These are phyloP conservation scores for Komagataella mondaviorum DNA, from an alignment of 805 yeast genomes.

Conservation along the genomic window DNA sequence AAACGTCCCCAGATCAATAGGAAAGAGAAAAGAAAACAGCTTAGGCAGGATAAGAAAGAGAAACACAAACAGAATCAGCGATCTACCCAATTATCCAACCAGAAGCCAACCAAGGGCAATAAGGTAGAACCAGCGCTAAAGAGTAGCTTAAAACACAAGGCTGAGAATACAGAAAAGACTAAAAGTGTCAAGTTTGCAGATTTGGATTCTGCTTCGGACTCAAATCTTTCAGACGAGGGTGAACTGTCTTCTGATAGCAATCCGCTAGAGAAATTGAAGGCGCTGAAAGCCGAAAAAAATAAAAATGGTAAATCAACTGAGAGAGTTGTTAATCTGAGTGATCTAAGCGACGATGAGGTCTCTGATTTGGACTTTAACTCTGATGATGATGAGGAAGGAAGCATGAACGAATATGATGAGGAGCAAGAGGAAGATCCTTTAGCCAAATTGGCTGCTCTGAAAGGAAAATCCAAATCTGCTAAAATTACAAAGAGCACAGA, in stretches of 20 bases:
- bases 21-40: constrained; percentile 24
- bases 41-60: constrained; percentile 20
- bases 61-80: constrained; percentile 6
- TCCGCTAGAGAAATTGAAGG: constrained; percentile 11
- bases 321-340: constrained; percentile 15
- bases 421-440: constrained; percentile 28
- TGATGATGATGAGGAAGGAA: constrained; percentile 13
- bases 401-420: constrained; percentile 12
- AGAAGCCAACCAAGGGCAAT: neutral
- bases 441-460: constrained; percentile 27
- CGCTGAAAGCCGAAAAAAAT: constrained; percentile 8
- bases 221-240: constrained; percentile 4
- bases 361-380: constrained; percentile 13
- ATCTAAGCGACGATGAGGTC: constrained; percentile 8
- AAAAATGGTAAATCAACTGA: constrained; percentile 8
- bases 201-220: neutral
- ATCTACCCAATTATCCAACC: neutral
- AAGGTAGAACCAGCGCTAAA: neutral
- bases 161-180: constrained; percentile 4
- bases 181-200: constrained; percentile 7
- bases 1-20: constrained; percentile 14
- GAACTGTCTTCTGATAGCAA: constrained; percentile 10
- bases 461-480: constrained; percentile 12
- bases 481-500: neutral
- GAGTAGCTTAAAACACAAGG: neutral